Conservation (phyloP, 768 basidiomycete genomes). For the Xerocomellus intermedius region DNA sequence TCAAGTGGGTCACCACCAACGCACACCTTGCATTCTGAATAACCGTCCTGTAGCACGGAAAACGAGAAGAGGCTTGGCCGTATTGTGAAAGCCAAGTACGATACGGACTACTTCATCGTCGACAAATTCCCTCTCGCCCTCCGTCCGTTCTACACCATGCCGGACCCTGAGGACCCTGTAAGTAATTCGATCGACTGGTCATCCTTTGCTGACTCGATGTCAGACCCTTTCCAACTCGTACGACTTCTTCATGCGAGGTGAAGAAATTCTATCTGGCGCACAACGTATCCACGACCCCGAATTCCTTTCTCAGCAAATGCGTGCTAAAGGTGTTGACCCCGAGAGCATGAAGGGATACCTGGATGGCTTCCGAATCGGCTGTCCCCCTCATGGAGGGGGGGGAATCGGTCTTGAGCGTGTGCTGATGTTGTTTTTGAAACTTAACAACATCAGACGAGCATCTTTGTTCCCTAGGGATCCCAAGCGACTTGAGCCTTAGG, state of each 20-base stretch:
- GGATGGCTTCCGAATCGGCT: constrained; percentile 93
- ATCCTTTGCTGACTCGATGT: background rate
- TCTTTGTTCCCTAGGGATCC: constrained; percentile 97
- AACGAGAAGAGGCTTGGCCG: constrained; percentile 93
- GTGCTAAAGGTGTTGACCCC: constrained; percentile 83
- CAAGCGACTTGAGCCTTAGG: constrained; percentile 84
- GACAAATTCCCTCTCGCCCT: constrained; percentile 98
- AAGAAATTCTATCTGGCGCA: constrained; percentile 97
- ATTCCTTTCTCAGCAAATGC: constrained; percentile 83
- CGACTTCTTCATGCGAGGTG: constrained; percentile 99
- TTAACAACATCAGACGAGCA: constrained; percentile 92
- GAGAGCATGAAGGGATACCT: constrained; percentile 89
- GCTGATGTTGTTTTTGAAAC: constrained; percentile 95
- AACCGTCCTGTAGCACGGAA: constrained; percentile 65
- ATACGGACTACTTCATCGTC: constrained; percentile 98
- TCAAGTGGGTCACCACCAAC: constrained; percentile 56
- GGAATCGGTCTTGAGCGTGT: constrained; percentile 96
- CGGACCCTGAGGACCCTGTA: constrained; percentile 88
- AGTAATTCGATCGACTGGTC: constrained; percentile 26
- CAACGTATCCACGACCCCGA: constrained; percentile 94
- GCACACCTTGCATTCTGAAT: background rate
- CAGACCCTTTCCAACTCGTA: constrained; percentile 96
- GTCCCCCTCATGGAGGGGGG: constrained; percentile 94
- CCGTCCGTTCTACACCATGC: constrained; percentile 99
- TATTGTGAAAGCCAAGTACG: constrained; percentile 88